These are phyloP conservation scores for Elongisporangium undulatum DNA, from an alignment of 352 stramenopile species.

Conservation along the genomic window DNA sequence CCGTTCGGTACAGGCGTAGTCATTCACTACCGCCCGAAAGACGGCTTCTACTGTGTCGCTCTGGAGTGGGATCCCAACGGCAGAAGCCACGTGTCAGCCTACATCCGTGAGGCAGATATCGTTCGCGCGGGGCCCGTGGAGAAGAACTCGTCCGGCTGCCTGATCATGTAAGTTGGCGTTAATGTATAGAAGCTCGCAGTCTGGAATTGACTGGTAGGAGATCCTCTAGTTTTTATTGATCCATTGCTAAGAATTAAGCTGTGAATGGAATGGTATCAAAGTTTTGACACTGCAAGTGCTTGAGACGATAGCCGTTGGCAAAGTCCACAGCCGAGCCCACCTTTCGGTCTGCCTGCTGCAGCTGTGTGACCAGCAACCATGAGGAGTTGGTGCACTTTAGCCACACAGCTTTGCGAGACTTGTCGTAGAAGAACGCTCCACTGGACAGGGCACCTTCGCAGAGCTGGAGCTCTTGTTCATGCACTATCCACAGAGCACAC, in stretches of 20 bases:
- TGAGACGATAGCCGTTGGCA: slow-evolving; percentile 74
- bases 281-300: slow-evolving; percentile 42
- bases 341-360: slow-evolving; percentile 67
- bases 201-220: neutral
- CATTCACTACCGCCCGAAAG: slow-evolving; percentile 48
- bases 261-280: slow-evolving; percentile 22
- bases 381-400: slow-evolving; percentile 46
- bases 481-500: neutral
- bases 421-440: slow-evolving; percentile 77
- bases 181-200: neutral
- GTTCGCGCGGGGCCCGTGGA: slow-evolving; percentile 49
- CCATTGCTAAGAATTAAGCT: neutral
- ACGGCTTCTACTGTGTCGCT: slow-evolving; percentile 68
- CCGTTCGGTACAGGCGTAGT: slow-evolving; percentile 73
- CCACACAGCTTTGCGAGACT: slow-evolving; percentile 62
- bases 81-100: slow-evolving; percentile 53
- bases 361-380: slow-evolving; percentile 65
- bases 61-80: slow-evolving; percentile 60
- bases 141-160: slow-evolving; percentile 53
- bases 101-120: slow-evolving; percentile 51
- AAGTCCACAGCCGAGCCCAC: slow-evolving; percentile 66
- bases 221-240: neutral
- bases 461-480: neutral
- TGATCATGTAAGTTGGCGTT: slow-evolving; percentile 55
- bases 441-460: neutral